These are phyloP conservation scores for Selenicereus undatus DNA, from an alignment of 148 eudicot species.

Conservation along the genomic window DNA sequence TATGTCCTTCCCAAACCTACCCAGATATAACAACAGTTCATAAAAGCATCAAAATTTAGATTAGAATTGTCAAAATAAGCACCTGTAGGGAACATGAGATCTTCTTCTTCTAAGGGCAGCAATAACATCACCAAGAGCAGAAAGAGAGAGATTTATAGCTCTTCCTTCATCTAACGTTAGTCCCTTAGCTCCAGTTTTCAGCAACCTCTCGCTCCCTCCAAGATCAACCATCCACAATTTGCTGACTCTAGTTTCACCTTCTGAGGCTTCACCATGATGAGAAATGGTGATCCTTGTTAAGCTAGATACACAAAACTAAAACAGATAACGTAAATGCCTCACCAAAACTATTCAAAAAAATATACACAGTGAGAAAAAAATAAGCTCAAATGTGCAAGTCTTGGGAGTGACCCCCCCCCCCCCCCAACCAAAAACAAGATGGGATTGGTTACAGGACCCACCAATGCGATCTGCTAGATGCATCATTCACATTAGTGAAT, in stretches of 20 bases:
- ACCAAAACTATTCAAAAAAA: slow-evolving; percentile 18
- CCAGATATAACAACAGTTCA: neutral
- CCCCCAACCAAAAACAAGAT: neutral
- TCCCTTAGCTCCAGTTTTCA: slow-evolving; percentile 76
- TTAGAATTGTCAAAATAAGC: neutral
- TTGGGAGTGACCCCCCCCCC: too few species aligned
- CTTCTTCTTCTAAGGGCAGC: slow-evolving; percentile 60
- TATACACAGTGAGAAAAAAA: neutral
- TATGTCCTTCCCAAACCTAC: too few species aligned
- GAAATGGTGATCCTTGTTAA: slow-evolving; percentile 66
- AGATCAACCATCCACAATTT: slow-evolving; percentile 90
- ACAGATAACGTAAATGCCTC: slow-evolving; percentile 41
- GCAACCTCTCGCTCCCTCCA: slow-evolving; percentile 71
- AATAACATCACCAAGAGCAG: slow-evolving; percentile 74
- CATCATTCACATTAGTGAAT: slow-evolving; percentile 64
- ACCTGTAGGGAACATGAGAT: slow-evolving; percentile 73
- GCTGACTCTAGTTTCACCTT: slow-evolving; percentile 44
- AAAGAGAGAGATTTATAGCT: slow-evolving; percentile 76
- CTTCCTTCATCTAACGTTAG: slow-evolving; percentile 69
- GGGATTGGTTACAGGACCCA: slow-evolving; percentile 34
- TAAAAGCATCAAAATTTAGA: neutral
- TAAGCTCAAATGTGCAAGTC: neutral
- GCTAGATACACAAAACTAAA: slow-evolving; percentile 52
- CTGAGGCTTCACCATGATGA: slow-evolving; percentile 42
- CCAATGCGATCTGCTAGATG: slow-evolving; percentile 83